Conservation (phyloP, 345 rosid genomes). For the Geranium rotundifolium region DNA sequence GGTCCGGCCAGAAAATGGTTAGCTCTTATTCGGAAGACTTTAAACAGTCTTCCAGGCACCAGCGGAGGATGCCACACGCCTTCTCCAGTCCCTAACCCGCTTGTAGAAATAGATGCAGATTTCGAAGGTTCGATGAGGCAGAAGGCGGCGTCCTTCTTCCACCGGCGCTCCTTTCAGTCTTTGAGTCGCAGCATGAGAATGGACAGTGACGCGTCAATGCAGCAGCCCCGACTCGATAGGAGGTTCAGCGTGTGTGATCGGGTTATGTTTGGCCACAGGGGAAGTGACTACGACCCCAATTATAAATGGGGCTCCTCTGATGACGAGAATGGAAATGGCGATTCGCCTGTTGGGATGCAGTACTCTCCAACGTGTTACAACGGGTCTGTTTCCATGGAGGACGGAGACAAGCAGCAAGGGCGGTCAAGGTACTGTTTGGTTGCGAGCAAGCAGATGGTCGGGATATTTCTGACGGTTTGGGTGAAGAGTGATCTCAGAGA, state of each 20-base stretch:
- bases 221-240: constrained; percentile 47
- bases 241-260: constrained; percentile 81
- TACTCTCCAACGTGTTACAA: constrained; percentile 26
- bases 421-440: constrained; percentile 70
- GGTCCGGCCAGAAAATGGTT: constrained; percentile 94
- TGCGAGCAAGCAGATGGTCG: constrained; percentile 98
- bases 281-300: constrained; percentile 46
- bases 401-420: constrained; percentile 24
- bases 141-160: constrained; percentile 50
- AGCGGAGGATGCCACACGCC: constrained; percentile 51
- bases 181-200: constrained; percentile 62
- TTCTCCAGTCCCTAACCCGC: constrained; percentile 74
- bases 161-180: constrained; percentile 71
- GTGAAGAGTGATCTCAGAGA: constrained; percentile 78
- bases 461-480: constrained; percentile 89
- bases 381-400: constrained; percentile 44
- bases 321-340: constrained; percentile 58
- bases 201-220: constrained; percentile 30
- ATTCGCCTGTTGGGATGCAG: constrained; percentile 18
- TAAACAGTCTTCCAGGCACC: constrained; percentile 68
- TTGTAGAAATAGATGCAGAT: constrained; percentile 78
- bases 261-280: constrained; percentile 47
- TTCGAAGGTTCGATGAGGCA: constrained; percentile 58
- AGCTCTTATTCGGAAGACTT: constrained; percentile 71
- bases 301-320: constrained; percentile 52